Evolutionary conservation across 768 basidiomycete genomes (phyloP).

Genomic region (Steccherinum ochraceum): DNA sequence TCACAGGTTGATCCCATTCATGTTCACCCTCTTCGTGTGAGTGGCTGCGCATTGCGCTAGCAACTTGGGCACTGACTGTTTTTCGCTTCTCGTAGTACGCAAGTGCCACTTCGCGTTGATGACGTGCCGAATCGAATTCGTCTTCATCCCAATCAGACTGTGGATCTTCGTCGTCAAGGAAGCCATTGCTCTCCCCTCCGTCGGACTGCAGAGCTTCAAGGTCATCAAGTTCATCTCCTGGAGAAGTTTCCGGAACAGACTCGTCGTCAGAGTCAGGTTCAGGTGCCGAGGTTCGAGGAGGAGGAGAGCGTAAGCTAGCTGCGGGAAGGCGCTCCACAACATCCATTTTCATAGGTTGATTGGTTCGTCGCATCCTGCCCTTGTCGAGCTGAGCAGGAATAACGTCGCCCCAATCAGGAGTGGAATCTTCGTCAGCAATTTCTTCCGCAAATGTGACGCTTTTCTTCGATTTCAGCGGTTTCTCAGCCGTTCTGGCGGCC

Average conservation of each 20-base stretch:
- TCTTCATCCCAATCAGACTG: conserved; percentile 40
- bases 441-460: conserved; percentile 58
- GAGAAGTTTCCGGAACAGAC: conserved; percentile 33
- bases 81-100: conserved; percentile 62
- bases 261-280: conserved; percentile 66
- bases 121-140: conserved; percentile 56
- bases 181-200: conserved; percentile 22
- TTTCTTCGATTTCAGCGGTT: conserved; percentile 43
- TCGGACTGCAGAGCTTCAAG: conserved; percentile 19
- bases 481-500: conserved; percentile 19
- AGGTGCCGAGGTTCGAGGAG: conserved; percentile 7
- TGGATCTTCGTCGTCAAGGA: conserved; percentile 14
- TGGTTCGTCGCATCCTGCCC: conserved; percentile 22
- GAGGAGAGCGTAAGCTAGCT: conserved; percentile 17
- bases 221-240: conserved; percentile 27
- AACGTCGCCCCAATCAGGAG: conserved; percentile 49
- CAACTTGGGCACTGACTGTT: conserved; percentile 47
- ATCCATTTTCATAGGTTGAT: conserved; percentile 54
- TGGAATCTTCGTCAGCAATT: conserved; percentile 12
- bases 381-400: conserved; percentile 28
- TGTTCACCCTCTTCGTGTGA: conserved; percentile 29
- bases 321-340: conserved; percentile 61
- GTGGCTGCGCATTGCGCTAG: conserved; percentile 44
- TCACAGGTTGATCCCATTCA: conserved; percentile 40
- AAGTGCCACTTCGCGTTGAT: conserved; percentile 70